A percentile compares a stretch with the other conserved stretches of the same genome.
These are phyloP conservation scores for Cavenderia fasciculata DNA, from an alignment of 78 protist species.

Conservation along the genomic window DNA sequence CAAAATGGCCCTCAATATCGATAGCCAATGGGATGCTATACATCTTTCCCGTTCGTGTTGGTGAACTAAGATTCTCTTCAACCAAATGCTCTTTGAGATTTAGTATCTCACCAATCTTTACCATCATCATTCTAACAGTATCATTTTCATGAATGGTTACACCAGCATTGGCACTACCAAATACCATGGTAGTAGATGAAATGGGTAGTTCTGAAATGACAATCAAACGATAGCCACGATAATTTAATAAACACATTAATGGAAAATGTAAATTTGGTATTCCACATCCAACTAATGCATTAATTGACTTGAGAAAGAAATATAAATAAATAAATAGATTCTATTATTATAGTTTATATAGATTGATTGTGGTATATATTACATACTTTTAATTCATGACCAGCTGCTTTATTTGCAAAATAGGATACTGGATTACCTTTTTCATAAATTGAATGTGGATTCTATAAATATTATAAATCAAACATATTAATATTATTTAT, in stretches of 20 bases:
- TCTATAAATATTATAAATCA: too few relatives aligned
- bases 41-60: not conserved
- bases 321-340: too few relatives aligned
- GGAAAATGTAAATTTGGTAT: conserved; percentile 72
- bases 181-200: conserved; percentile 8
- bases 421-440: conserved; percentile 14
- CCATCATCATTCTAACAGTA: conserved; percentile 32
- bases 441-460: conserved; percentile 35
- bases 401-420: conserved; percentile 23
- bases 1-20: conserved; percentile 69
- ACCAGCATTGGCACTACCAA: conserved; percentile 63
- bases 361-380: too few relatives aligned
- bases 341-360: too few relatives aligned
- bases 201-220: conserved; percentile 65
- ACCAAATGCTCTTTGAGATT: conserved; percentile 21
- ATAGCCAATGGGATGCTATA: conserved; percentile 30
- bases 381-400: conserved; percentile 55
- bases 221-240: conserved; percentile 30
- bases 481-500: too few relatives aligned
- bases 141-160: conserved; percentile 18
- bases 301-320: conserved; percentile 47
- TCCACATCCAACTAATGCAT: conserved; percentile 20
- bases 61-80: too few relatives aligned
- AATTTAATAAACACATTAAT: conserved; percentile 50
- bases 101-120: conserved; percentile 33